Percentiles rank a stretch among this genome's conserved stretches.
phyloP scores from a whole-genome alignment of 176 grass and related monocot species.

The Carex scoparia region DNA sequence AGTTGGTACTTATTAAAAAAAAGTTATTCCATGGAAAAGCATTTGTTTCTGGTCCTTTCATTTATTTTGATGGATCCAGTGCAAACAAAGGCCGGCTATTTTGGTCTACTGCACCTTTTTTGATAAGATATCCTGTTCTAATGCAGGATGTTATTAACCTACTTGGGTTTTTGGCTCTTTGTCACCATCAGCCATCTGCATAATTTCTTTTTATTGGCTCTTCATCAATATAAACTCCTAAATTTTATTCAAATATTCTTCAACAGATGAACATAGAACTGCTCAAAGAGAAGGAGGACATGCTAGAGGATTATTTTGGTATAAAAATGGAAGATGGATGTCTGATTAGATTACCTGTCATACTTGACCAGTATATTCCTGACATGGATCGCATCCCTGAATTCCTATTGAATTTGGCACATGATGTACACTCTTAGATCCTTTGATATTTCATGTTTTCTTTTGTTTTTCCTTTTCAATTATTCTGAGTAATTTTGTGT shows the following conservation, averaged over 20 bases:
- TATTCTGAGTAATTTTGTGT: not conserved
- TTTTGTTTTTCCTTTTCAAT: slow-evolving; percentile 10
- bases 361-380: slow-evolving; percentile 94
- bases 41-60: not conserved
- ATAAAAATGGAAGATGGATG: slow-evolving; percentile 66
- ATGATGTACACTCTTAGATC: slow-evolving; percentile 64
- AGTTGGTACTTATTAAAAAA: not conserved
- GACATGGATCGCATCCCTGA: slow-evolving; percentile 85
- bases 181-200: not conserved
- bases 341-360: slow-evolving; percentile 71
- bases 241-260: slow-evolving; percentile 15
- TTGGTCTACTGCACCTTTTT: not conserved
- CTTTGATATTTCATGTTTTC: slow-evolving; percentile 14
- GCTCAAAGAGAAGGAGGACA: slow-evolving; percentile 66
- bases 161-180: not conserved
- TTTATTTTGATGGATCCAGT: not conserved
- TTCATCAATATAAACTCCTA: not conserved
- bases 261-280: slow-evolving; percentile 68
- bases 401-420: slow-evolving; percentile 67
- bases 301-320: slow-evolving; percentile 92
- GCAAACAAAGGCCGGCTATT: not conserved
- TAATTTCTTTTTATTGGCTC: slow-evolving; percentile 4
- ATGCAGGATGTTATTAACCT: not conserved
- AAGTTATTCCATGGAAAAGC: not conserved
- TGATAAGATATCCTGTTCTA: not conserved